Conservation (phyloP, 306 rosid genomes). For the Cucumis hystrix region DNA sequence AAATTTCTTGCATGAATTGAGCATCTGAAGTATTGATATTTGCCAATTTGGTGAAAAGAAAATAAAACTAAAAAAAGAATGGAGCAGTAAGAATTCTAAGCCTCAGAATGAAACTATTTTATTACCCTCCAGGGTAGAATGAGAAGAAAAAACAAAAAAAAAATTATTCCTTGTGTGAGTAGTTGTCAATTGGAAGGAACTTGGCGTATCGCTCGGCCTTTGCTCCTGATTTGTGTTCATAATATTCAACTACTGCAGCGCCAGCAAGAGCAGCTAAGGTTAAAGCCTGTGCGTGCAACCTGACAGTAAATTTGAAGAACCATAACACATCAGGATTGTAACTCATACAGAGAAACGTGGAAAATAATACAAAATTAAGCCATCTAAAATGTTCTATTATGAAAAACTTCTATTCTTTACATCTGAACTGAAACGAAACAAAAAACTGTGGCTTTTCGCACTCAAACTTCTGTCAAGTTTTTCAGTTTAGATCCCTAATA, state of each 20-base stretch:
- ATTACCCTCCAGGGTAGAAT: background rate
- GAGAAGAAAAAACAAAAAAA: background rate
- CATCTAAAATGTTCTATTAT: background rate
- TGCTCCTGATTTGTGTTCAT: conserved; percentile 36
- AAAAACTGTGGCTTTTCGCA: background rate
- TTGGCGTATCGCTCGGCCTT: conserved; percentile 35
- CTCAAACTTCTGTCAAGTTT: background rate
- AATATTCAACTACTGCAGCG: conserved; percentile 76
- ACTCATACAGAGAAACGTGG: background rate
- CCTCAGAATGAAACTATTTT: conserved; percentile 9
- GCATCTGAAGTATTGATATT: background rate
- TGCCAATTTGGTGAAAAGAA: background rate
- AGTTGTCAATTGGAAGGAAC: conserved; percentile 26
- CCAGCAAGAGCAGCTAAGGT: conserved; percentile 86
- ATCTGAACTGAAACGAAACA: background rate
- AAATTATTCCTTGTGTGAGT: conserved; percentile 29
- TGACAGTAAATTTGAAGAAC: conserved; percentile 11
- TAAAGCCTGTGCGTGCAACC: conserved; percentile 94
- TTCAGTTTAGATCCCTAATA: background rate
- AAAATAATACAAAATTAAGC: background rate
- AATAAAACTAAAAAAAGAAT: background rate
- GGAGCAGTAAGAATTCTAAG: background rate
- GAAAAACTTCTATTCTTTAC: background rate
- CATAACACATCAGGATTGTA: too few species aligned
- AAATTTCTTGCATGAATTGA: background rate